Conservation (phyloP, 371 early-diverging fungal genomes). For the Coemansia sp. region DNA sequence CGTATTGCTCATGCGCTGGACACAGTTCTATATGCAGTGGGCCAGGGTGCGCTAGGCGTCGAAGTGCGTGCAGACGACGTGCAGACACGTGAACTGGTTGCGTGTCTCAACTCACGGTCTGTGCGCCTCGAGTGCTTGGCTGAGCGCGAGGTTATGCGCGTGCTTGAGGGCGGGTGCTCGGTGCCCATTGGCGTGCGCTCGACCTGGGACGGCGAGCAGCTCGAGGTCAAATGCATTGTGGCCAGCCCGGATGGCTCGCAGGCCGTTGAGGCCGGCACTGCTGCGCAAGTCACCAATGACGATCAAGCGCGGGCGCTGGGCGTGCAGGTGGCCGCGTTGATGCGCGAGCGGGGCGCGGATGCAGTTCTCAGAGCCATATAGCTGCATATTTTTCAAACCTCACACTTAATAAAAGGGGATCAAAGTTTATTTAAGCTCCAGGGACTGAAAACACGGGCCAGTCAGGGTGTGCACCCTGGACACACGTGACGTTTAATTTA, state of each 20-base stretch:
- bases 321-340: constrained; percentile 24
- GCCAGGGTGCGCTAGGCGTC: constrained; percentile 91
- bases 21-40: constrained; percentile 89
- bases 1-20: constrained; percentile 74
- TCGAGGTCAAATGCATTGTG: constrained; percentile 66
- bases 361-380: constrained; percentile 49
- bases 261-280: constrained; percentile 56
- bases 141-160: constrained; percentile 89
- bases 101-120: constrained; percentile 63
- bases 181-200: constrained; percentile 94
- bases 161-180: constrained; percentile 93
- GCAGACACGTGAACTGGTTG: constrained; percentile 50
- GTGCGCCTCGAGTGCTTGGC: constrained; percentile 72
- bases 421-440: background rate
- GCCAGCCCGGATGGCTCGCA: constrained; percentile 68
- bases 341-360: constrained; percentile 50
- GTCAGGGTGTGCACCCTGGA: constrained; percentile 19
- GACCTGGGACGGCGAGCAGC: constrained; percentile 35
- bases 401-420: background rate
- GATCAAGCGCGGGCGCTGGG: constrained; percentile 43
- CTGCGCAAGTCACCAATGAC: constrained; percentile 1
- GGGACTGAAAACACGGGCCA: constrained; percentile 26
- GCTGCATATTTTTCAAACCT: background rate
- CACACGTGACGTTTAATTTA: constrained; percentile 10
- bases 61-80: constrained; percentile 79